Evolutionary conservation across 2,329 filamentous ascomycete genomes (phyloP).

Genomic region (Trichoderma sp.): DNA sequence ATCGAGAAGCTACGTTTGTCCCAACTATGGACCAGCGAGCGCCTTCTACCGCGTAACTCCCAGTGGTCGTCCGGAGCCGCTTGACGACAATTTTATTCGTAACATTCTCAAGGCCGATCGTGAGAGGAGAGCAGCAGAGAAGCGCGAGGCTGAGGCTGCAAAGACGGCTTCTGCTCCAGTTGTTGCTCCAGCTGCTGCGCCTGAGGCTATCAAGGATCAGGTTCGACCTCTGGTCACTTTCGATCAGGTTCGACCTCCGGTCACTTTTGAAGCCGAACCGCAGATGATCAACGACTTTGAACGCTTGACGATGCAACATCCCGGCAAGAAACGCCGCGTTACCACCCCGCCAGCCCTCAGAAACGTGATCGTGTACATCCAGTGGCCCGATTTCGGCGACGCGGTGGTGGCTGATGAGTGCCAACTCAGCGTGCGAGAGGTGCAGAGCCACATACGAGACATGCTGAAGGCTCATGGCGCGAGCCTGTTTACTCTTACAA

Average conservation of each 20-base stretch:
- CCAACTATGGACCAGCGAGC: neutral
- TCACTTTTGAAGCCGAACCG: neutral
- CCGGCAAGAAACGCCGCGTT: neutral
- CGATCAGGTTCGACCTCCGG: neutral
- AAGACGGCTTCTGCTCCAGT: neutral
- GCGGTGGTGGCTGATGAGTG: slow-evolving; percentile 32
- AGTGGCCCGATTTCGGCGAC: slow-evolving; percentile 30
- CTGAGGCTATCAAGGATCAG: neutral
- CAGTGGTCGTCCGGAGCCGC: neutral
- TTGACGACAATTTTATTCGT: neutral
- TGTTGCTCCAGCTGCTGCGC: neutral
- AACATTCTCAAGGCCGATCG: neutral
- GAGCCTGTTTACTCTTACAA: neutral
- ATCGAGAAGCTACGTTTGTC: neutral
- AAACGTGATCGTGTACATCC: slow-evolving; percentile 28
- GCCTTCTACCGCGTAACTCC: neutral
- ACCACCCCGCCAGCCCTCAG: neutral
- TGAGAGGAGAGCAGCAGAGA: neutral
- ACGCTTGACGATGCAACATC: neutral
- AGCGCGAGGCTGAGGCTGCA: neutral
- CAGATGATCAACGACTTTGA: neutral
- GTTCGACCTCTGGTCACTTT: neutral
- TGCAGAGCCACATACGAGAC: slow-evolving; percentile 24
- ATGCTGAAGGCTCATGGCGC: slow-evolving; percentile 24
- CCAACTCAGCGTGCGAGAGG: slow-evolving; percentile 28